Evolutionary conservation across 768 basidiomycete species (phyloP).

Genomic region (Macrolepiota dolichaula): DNA sequence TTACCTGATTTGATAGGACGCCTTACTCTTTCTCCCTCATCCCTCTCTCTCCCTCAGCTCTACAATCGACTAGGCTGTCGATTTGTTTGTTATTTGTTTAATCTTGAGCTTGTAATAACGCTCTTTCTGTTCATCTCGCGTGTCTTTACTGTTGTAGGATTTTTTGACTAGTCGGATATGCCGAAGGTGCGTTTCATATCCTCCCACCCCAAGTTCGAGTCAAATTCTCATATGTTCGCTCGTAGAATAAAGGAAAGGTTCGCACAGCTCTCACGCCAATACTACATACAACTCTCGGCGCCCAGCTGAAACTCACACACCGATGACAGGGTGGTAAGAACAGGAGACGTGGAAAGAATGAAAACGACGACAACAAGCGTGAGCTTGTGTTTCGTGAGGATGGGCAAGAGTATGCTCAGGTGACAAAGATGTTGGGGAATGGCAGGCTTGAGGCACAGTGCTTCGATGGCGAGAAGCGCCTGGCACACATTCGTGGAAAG

Average conservation of each 20-base stretch:
- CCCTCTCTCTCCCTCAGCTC: not conserved
- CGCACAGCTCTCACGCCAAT: not conserved
- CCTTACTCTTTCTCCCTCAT: not conserved
- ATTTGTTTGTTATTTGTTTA: not conserved
- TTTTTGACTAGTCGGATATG: not conserved
- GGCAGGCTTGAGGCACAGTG: conserved; percentile 94
- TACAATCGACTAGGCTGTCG: not conserved
- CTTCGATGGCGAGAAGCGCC: conserved; percentile 96
- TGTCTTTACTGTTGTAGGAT: not conserved
- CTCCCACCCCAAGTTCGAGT: not conserved
- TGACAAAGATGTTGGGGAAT: conserved; percentile 98
- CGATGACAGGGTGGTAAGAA: conserved; percentile 90
- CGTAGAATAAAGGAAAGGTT: conserved; percentile 13
- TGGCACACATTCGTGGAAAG: conserved; percentile 98
- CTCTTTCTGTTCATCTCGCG: not conserved
- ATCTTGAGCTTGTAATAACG: too few relatives aligned
- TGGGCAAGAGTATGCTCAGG: conserved; percentile 98
- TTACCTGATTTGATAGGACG: conserved; percentile 4
- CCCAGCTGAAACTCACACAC: not conserved
- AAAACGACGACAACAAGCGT: conserved; percentile 98
- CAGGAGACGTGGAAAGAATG: conserved; percentile 99
- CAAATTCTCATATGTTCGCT: not conserved
- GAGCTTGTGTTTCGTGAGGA: conserved; percentile 99
- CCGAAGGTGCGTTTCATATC: conserved; percentile 7
- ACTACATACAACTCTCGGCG: not conserved